Percentiles rank a stretch among this genome's conserved stretches.
phyloP scores from a whole-genome alignment of 352 stramenopile species.

The Globisporangium spiculum region DNA sequence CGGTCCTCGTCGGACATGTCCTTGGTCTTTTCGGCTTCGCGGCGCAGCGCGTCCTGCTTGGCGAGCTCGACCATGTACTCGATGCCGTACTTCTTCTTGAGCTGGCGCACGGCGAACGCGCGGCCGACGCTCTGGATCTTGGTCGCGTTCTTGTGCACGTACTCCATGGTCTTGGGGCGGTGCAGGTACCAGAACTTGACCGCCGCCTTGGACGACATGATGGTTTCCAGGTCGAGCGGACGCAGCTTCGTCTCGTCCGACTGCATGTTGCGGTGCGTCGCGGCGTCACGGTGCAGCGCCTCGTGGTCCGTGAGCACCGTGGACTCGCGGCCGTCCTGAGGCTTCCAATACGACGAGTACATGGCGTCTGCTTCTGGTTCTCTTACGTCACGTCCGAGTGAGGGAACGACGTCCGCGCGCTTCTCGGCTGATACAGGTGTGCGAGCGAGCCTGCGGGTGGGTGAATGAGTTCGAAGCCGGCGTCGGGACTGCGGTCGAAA shows the following conservation, averaged over 20 bases:
- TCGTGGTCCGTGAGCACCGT: conserved; percentile 80
- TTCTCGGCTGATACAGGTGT: conserved; percentile 7
- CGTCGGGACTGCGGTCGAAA: not conserved
- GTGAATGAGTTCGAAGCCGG: not conserved
- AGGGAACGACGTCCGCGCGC: not conserved
- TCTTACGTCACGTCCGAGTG: not conserved
- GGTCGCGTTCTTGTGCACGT: conserved; percentile 86
- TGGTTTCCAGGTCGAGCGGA: conserved; percentile 81
- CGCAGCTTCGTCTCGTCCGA: conserved; percentile 77
- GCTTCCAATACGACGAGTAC: conserved; percentile 88
- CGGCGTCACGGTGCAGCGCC: conserved; percentile 74
- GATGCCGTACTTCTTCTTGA: conserved; percentile 71
- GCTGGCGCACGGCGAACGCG: conserved; percentile 70
- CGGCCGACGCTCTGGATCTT: conserved; percentile 83
- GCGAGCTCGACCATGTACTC: conserved; percentile 81
- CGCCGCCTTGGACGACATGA: conserved; percentile 83
- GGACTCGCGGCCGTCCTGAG: conserved; percentile 68
- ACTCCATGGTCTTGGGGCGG: conserved; percentile 87
- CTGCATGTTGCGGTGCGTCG: conserved; percentile 75
- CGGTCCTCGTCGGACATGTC: conserved; percentile 66
- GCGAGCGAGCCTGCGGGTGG: not conserved
- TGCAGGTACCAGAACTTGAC: conserved; percentile 91
- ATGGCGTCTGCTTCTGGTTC: conserved; percentile 27
- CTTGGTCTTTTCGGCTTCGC: conserved; percentile 57
- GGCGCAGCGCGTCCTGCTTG: conserved; percentile 58